These are phyloP conservation scores for Chrysoporthe deuterocubensis DNA, from an alignment of 2,329 filamentous ascomycete genomes.

Conservation along the genomic window DNA sequence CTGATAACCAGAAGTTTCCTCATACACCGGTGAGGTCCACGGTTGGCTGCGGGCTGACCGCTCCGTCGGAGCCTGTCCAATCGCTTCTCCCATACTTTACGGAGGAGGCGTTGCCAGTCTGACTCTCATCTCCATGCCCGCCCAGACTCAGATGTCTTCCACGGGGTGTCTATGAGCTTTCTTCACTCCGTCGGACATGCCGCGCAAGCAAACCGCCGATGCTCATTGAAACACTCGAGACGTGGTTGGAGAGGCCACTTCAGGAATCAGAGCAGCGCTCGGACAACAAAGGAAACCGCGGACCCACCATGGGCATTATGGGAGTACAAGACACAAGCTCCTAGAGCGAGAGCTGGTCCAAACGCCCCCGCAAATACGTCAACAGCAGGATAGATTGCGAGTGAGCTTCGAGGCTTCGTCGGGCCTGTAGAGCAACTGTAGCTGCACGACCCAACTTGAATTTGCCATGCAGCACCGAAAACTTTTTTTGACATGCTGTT, in stretches of 20 bases:
- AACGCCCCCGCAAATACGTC: conserved; percentile 9
- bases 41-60: conserved; percentile 5
- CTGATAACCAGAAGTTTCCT: background rate
- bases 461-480: conserved; percentile 4
- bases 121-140: conserved; percentile 10
- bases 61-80: conserved; percentile 5
- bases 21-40: background rate
- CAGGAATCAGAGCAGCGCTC: background rate
- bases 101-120: conserved; percentile 17
- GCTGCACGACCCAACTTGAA: conserved; percentile 1
- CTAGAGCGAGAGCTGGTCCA: background rate
- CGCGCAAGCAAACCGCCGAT: background rate
- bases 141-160: background rate
- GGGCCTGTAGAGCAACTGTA: conserved; percentile 7
- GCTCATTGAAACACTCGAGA: background rate
- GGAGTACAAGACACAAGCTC: conserved; percentile 11
- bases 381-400: conserved; percentile 11
- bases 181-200: background rate
- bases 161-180: background rate
- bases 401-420: conserved; percentile 17
- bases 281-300: background rate
- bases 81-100: background rate
- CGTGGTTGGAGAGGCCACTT: background rate
- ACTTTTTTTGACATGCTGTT: background rate
- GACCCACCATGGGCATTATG: conserved; percentile 2